Percentiles rank a stretch among this genome's conserved stretches.
phyloP scores from a whole-genome alignment of 2,329 filamentous ascomycete species.

The Dissoconium aciculare region DNA sequence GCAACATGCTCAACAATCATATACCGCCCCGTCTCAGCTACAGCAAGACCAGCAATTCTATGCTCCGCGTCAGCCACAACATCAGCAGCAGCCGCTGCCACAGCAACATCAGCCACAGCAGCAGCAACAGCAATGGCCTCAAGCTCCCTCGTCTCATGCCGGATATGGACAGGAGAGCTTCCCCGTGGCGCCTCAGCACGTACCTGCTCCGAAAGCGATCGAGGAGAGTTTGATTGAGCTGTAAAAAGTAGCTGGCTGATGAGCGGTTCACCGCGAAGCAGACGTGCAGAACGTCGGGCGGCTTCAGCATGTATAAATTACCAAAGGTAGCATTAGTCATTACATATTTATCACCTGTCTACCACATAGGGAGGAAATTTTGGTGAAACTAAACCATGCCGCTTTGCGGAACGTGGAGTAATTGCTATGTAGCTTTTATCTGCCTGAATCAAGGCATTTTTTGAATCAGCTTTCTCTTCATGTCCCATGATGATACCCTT shows the following conservation, averaged over 20 bases:
- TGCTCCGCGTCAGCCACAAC: slow-evolving; percentile 7
- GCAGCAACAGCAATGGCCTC: slow-evolving; percentile 20
- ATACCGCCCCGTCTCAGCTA: slow-evolving; percentile 10
- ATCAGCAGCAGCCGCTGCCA: slow-evolving; percentile 5
- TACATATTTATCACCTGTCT: too few species aligned
- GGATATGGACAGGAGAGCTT: slow-evolving; percentile 24
- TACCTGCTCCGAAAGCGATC: slow-evolving; percentile 15
- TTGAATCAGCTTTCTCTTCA: too few species aligned
- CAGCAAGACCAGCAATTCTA: slow-evolving; percentile 14
- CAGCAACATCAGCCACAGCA: slow-evolving; percentile 1
- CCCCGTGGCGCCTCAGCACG: slow-evolving; percentile 22
- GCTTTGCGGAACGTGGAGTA: too few species aligned
- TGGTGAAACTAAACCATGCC: too few species aligned
- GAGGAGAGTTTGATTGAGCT: slow-evolving; percentile 26
- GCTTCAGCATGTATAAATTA: too few species aligned
- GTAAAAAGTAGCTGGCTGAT: slow-evolving; percentile 8
- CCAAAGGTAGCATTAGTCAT: too few species aligned
- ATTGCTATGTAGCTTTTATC: too few species aligned
- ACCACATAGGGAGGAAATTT: too few species aligned
- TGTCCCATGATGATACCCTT: too few species aligned
- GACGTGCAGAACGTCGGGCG: too few species aligned
- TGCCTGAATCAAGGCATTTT: too few species aligned
- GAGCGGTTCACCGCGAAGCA: too few species aligned
- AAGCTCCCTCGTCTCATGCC: slow-evolving; percentile 17
- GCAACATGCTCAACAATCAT: slow-evolving; percentile 8